These are phyloP conservation scores for Patellifolia procumbens DNA, from an alignment of 179 eudicot genomes.

Conservation along the genomic window DNA sequence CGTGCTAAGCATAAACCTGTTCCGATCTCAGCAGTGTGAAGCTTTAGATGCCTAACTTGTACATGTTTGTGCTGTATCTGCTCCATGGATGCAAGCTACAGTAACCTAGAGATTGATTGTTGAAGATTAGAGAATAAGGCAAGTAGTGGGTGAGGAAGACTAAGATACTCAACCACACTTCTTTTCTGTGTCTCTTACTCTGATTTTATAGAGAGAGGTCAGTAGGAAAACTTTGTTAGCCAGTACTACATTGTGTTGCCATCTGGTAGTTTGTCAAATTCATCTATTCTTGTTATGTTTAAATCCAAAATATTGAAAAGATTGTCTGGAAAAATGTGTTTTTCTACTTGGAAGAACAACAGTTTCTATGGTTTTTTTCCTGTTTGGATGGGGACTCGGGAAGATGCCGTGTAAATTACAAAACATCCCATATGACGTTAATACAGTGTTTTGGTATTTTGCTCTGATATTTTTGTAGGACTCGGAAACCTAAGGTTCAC, in stretches of 20 bases:
- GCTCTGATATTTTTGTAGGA: too few relatives aligned
- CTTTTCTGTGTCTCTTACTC: too few relatives aligned
- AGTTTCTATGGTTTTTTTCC: too few relatives aligned
- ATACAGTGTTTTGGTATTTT: too few relatives aligned
- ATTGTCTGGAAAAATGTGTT: too few relatives aligned
- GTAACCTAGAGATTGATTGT: neutral
- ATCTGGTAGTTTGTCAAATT: too few relatives aligned
- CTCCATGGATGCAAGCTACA: constrained; percentile 36
- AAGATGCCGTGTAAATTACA: too few relatives aligned
- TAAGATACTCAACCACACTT: neutral
- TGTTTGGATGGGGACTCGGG: too few relatives aligned
- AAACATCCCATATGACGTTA: too few relatives aligned
- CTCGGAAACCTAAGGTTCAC: too few relatives aligned
- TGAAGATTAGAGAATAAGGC: neutral
- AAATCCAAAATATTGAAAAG: too few relatives aligned
- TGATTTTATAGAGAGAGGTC: neutral
- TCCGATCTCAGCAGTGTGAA: constrained; percentile 60
- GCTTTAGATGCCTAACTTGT: constrained; percentile 41
- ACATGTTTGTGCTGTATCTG: constrained; percentile 50
- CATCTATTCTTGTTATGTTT: neutral
- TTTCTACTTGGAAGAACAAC: too few relatives aligned
- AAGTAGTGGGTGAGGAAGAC: neutral
- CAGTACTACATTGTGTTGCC: neutral
- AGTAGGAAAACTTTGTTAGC: neutral
- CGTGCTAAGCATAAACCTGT: constrained; percentile 8